phyloP scores from a whole-genome alignment of 179 eudicot genomes.

The Vitellaria paradoxa region DNA sequence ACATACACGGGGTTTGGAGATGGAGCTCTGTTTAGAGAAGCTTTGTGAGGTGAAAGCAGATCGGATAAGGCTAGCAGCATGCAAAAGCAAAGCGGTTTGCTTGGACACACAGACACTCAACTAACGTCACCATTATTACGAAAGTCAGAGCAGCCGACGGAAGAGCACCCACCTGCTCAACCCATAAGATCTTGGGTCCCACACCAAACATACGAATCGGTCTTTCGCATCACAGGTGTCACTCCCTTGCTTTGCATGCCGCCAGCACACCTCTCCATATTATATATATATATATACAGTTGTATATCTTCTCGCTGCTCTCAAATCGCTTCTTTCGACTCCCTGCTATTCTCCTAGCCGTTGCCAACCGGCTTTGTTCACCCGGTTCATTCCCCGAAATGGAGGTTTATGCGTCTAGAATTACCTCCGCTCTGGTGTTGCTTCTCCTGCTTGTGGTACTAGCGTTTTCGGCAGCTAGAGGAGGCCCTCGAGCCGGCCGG shows the following conservation, averaged over 20 bases:
- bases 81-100: too few species aligned
- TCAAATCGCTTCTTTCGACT: not conserved
- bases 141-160: too few species aligned
- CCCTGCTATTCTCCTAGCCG: not conserved
- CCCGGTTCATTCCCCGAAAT: not conserved
- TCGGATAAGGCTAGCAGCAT: too few species aligned
- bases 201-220: not conserved
- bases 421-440: not conserved
- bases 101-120: too few species aligned
- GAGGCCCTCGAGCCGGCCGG: slow-evolving; percentile 18
- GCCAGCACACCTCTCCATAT: slow-evolving; percentile 4
- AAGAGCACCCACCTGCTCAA: not conserved
- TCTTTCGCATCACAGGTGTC: slow-evolving; percentile 23
- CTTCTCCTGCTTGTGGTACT: slow-evolving; percentile 19
- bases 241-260: slow-evolving; percentile 32
- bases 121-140: too few species aligned
- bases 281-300: not conserved
- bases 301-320: not conserved
- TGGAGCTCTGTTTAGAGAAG: too few species aligned
- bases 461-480: slow-evolving; percentile 10
- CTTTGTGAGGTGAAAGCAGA: too few species aligned
- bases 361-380: not conserved
- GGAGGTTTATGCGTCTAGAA: not conserved
- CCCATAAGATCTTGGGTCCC: not conserved
- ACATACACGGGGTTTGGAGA: too few species aligned